Evolutionary conservation across 129 eudicot genomes (phyloP).

Genomic region (Chrysanthemum seticuspe): DNA sequence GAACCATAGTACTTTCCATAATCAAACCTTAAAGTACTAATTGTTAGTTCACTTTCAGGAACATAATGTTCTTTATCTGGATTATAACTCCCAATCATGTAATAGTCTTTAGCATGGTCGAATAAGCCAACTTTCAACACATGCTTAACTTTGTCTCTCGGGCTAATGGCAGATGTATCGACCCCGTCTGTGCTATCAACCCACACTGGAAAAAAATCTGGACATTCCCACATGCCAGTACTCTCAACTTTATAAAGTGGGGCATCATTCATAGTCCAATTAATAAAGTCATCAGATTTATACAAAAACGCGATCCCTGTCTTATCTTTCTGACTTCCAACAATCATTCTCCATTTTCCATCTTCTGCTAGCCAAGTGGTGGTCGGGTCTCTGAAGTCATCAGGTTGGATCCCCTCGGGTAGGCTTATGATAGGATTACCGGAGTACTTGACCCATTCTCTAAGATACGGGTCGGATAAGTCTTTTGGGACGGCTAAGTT

Average conservation of each 20-base stretch:
- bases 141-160: conserved; percentile 33
- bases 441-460: conserved; percentile 59
- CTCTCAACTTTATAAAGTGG: conserved; percentile 33
- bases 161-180: conserved; percentile 33
- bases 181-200: conserved; percentile 34
- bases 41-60: conserved; percentile 31
- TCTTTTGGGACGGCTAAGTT: conserved; percentile 59
- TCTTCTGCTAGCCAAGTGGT: conserved; percentile 66
- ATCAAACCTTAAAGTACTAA: conserved; percentile 49
- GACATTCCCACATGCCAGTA: conserved; percentile 70
- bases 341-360: conserved; percentile 45
- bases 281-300: conserved; percentile 47
- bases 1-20: conserved; percentile 74
- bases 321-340: conserved; percentile 41
- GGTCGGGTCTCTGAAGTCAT: conserved; percentile 57
- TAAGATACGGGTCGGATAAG: conserved; percentile 52
- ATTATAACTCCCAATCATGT: conserved; percentile 51
- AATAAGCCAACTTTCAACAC: conserved; percentile 56
- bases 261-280: conserved; percentile 39
- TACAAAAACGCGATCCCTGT: conserved; percentile 48
- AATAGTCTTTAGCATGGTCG: conserved; percentile 39
- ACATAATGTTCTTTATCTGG: conserved; percentile 35
- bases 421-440: conserved; percentile 51
- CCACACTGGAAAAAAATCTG: conserved; percentile 65
- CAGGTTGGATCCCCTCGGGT: conserved; percentile 23